Evolutionary conservation across 441 rosid species (phyloP), one percentile per base, ranked within the genome.

Genomic region (Euphorbia neoarborescens): DNA sequence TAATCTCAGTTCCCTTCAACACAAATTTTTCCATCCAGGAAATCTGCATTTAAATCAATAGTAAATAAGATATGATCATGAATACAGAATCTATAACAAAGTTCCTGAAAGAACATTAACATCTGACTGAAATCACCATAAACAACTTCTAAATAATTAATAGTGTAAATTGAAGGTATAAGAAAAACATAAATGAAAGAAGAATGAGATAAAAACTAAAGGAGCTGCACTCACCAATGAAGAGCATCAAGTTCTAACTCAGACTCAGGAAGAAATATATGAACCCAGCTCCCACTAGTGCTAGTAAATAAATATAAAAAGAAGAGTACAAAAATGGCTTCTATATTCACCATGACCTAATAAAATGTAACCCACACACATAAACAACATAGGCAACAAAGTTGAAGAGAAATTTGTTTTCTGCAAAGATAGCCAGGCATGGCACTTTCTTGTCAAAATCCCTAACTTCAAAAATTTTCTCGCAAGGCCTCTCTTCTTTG

Each of bases 11-110:
- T 74, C 98, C 99, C 83, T 85, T 90, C 72, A 81, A 79, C 72
- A 94, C 93, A 82, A 94, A 94, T 78, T 94, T 94, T 72, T 94
- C 94, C 99, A 92, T 92, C 99, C 99, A 94, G 0, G 99, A 94
- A 73, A 94, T 94, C 99, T 94, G 83, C 81, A 79, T 30, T 74
- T 50, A n/a, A 66, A 70, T 54, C 62, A 65, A 78, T 19, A 70
- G 24, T 44, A 62, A 60, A 74, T 63, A 48, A 24, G 13, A 35
- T 48, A 61, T 59, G 42, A 78, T 12, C 37, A 62, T 37, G 66
- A 71, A 48, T 35, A n/a, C 42, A 60, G 24, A 38, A 50, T 65
- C 25, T 32, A 37, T 46, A 58, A 25, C 46, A 10, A 62, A 56
- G 66, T 60, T 46, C 62, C 30, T 1, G 60, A 50, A 67, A 37